Percentiles rank a stretch among this genome's conserved stretches.
Conservation (phyloP, 306 rosid species). For the Hippophae rhamnoides region DNA sequence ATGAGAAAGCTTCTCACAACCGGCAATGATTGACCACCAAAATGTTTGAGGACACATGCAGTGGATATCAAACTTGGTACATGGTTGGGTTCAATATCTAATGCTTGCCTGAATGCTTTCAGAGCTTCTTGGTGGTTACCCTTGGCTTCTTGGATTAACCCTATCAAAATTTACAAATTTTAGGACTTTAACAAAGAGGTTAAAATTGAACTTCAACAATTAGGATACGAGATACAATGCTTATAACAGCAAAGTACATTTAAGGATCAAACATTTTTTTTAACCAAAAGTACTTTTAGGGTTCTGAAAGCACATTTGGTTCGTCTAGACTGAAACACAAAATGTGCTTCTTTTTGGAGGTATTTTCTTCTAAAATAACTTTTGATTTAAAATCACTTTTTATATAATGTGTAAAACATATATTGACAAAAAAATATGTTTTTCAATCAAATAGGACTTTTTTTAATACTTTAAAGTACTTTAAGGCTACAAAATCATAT, state of each 20-base stretch:
- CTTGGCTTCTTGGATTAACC: slow-evolving; percentile 61
- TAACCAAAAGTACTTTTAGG: no score
- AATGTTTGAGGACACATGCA: slow-evolving; percentile 53
- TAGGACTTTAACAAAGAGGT: not conserved
- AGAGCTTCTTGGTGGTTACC: slow-evolving; percentile 68
- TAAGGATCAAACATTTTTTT: no score
- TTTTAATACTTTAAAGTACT: no score
- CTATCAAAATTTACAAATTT: slow-evolving; percentile 28
- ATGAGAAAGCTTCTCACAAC: slow-evolving; percentile 72
- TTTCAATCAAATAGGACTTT: no score
- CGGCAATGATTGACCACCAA: slow-evolving; percentile 59
- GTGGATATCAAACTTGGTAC: slow-evolving; percentile 80
- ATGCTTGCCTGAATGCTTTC: slow-evolving; percentile 57
- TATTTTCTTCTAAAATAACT: no score
- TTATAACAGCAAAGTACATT: not conserved
- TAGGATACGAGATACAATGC: not conserved
- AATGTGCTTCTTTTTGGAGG: no score
- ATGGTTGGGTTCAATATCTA: slow-evolving; percentile 67
- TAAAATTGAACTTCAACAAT: not conserved
- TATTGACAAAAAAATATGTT: no score
- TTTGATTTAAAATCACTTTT: no score
- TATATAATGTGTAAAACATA: no score
- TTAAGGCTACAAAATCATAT: no score
- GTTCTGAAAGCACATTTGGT: no score
- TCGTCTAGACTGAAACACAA: no score